A percentile compares a stretch with the other conserved stretches of the same genome.
Conservation (phyloP, 345 rosid genomes). For the Arabidopsis thaliana region TAIR10.1 NC_003074.8:982501-983000, state of each 20-base stretch:
- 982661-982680: background rate
- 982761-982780: background rate
- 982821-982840: constrained; percentile 18
- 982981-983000: constrained; percentile 8
- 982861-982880: background rate
- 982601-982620: background rate
- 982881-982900: background rate
- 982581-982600: constrained; percentile 11
- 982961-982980: constrained; percentile 18
- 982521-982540: no score
- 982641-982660: constrained; percentile 8
- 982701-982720: background rate
- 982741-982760: constrained; percentile 14
- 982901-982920: constrained; percentile 31
- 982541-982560: no score
- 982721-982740: constrained; percentile 1
- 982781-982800: constrained; percentile 1
- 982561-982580: background rate
- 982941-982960: constrained; percentile 1
- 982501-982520: no score
- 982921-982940: constrained; percentile 3
- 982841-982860: constrained; percentile 13
- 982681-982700: constrained; percentile 16
- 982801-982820: constrained; percentile 26
- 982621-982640: background rate